Evolutionary conservation across 352 stramenopile genomes (phyloP).

Genomic region (Phytophthora boehmeriae): DNA sequence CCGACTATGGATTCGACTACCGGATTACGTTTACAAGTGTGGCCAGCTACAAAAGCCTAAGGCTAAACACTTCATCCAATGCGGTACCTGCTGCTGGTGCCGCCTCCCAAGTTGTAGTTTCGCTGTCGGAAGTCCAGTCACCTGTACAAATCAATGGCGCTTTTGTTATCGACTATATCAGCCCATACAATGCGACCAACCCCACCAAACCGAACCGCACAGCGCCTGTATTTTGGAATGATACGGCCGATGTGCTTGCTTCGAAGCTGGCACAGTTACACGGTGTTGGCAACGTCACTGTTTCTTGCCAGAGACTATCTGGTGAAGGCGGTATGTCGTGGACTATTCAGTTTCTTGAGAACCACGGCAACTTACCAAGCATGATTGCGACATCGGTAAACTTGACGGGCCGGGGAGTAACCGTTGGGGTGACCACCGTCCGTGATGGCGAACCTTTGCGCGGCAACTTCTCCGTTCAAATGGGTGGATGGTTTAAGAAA

Average conservation of each 20-base stretch:
- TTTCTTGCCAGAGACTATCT: constrained; percentile 39
- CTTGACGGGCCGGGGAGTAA: constrained; percentile 52
- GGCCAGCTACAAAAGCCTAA: constrained; percentile 43
- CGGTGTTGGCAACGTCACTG: constrained; percentile 56
- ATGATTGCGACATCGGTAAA: constrained; percentile 52
- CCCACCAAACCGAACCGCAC: constrained; percentile 29
- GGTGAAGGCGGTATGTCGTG: constrained; percentile 69
- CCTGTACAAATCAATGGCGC: constrained; percentile 51
- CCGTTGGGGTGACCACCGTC: constrained; percentile 38
- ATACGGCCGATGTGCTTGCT: constrained; percentile 30
- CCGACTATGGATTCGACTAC: constrained; percentile 53
- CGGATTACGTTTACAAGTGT: constrained; percentile 62
- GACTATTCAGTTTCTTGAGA: constrained; percentile 66
- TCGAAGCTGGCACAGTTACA: constrained; percentile 47
- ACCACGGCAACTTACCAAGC: constrained; percentile 57
- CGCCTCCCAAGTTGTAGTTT: constrained; percentile 10
- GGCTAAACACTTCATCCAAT: constrained; percentile 18
- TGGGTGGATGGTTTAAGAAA: constrained; percentile 68
- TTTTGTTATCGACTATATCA: constrained; percentile 59
- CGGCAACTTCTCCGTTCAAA: constrained; percentile 52
- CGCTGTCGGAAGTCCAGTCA: constrained; percentile 32
- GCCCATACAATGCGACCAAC: constrained; percentile 43
- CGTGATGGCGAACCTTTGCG: constrained; percentile 57
- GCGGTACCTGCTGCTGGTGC: constrained; percentile 21
- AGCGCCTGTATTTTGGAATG: constrained; percentile 59